These are phyloP conservation scores for Neurospora tetraspora DNA, from an alignment of 495 filamentous ascomycete genomes.

Conservation along the genomic window DNA sequence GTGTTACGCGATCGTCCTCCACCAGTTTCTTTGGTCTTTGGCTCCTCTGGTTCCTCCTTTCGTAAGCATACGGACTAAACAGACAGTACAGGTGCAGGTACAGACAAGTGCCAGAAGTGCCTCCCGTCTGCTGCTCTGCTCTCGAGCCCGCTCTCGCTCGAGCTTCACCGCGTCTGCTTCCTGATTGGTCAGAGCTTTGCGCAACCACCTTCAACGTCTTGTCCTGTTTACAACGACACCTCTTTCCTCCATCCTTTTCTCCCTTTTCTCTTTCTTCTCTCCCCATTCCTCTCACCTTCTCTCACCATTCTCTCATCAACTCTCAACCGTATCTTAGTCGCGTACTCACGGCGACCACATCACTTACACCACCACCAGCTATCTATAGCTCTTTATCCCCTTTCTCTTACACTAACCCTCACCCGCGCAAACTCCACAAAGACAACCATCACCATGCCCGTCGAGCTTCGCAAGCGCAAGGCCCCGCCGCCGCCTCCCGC, in stretches of 20 bases:
- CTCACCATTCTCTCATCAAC: slow-evolving; percentile 2
- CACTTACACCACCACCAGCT: background rate
- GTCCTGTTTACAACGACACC: slow-evolving; percentile 22
- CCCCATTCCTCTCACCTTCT: background rate
- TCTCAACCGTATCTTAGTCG: background rate
- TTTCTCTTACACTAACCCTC: background rate
- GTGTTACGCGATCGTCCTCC: background rate
- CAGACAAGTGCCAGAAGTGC: background rate
- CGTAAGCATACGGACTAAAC: background rate
- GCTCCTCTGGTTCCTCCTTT: background rate
- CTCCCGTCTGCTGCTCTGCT: background rate
- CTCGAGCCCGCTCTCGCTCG: slow-evolving; percentile 4
- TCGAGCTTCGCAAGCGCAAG: slow-evolving; percentile 70
- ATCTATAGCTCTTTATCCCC: background rate
- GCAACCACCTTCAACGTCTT: slow-evolving; percentile 26
- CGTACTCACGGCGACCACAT: background rate
- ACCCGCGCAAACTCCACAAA: background rate
- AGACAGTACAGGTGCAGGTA: background rate
- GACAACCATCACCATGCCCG: slow-evolving; percentile 30
- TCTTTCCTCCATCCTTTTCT: background rate
- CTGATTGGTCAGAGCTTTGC: slow-evolving; percentile 22
- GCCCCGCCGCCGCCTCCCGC: slow-evolving; percentile 46
- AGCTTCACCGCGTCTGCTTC: slow-evolving; percentile 2
- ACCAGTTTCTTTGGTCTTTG: background rate
- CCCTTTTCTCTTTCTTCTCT: background rate